Evolutionary conservation across 768 basidiomycete genomes (phyloP).

Genomic region (Leucosporidium yakuticum): DNA sequence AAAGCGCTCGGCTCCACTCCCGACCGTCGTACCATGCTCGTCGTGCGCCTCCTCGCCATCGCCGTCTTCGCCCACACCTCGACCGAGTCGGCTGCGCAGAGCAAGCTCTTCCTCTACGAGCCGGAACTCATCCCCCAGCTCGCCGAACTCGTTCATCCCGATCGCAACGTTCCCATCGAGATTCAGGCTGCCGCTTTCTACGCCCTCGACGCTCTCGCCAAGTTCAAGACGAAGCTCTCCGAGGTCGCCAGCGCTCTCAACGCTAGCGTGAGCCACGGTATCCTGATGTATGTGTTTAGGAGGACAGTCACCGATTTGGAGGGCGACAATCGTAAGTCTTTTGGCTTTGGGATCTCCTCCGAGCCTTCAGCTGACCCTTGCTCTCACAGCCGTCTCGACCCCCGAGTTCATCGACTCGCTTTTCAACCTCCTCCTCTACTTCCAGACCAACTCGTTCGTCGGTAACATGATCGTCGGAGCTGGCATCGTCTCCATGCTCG

Average conservation of each 20-base stretch:
- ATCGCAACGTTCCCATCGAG: slow-evolving; percentile 59
- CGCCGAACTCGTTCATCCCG: slow-evolving; percentile 80
- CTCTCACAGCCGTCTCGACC: slow-evolving; percentile 37
- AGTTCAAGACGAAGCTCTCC: slow-evolving; percentile 72
- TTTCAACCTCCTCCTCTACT: slow-evolving; percentile 75
- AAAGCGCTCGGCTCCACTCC: slow-evolving; percentile 49
- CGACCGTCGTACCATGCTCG: slow-evolving; percentile 71
- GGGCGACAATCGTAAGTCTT: slow-evolving; percentile 43
- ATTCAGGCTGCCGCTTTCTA: slow-evolving; percentile 80
- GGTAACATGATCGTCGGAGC: slow-evolving; percentile 93
- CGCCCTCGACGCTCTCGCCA: slow-evolving; percentile 81
- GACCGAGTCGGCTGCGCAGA: slow-evolving; percentile 47
- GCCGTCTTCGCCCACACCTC: slow-evolving; percentile 60
- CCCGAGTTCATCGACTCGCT: slow-evolving; percentile 60
- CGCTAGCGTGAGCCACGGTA: slow-evolving; percentile 92
- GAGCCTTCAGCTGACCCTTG: background rate
- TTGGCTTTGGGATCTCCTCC: background rate
- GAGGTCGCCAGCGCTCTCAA: slow-evolving; percentile 88
- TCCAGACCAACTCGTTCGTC: slow-evolving; percentile 75
- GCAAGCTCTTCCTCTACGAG: slow-evolving; percentile 85
- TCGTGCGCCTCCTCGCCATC: slow-evolving; percentile 74
- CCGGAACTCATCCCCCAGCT: slow-evolving; percentile 84
- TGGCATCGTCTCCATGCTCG: slow-evolving; percentile 78
- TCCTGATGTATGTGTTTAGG: slow-evolving; percentile 79
- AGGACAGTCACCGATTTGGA: slow-evolving; percentile 67